Percentiles rank a stretch among this genome's conserved stretches.
Evolutionary conservation across 2,329 filamentous ascomycete genomes (phyloP).

Genomic region (Trichoderma sp.): DNA sequence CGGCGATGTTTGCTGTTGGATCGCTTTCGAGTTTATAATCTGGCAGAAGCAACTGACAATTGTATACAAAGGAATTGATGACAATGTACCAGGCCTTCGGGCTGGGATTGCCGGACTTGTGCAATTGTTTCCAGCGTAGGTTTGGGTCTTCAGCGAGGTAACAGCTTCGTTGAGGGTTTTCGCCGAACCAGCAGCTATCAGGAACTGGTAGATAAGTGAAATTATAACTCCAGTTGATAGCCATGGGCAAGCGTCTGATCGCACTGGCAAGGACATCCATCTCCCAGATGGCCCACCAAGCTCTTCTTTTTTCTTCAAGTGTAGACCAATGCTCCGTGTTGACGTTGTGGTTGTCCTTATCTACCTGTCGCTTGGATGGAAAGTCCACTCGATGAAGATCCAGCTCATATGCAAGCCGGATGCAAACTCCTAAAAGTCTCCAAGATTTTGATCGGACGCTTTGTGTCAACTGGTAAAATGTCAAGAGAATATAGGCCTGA

Average conservation of each 20-base stretch:
- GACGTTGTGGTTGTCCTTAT: neutral
- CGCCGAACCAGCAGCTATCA: too few species aligned
- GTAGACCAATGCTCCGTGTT: neutral
- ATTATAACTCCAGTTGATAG: too few species aligned
- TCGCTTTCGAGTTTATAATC: too few species aligned
- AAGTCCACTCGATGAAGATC: neutral
- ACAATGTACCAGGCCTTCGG: slow-evolving; percentile 2
- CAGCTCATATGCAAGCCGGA: neutral
- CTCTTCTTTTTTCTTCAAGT: slow-evolving; percentile 2
- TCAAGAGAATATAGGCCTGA: neutral
- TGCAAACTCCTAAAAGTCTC: neutral
- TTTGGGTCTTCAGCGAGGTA: neutral
- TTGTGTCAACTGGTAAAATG: neutral
- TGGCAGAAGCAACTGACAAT: neutral
- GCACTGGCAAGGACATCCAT: slow-evolving; percentile 1
- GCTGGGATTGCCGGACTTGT: neutral
- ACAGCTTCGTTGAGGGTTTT: too few species aligned
- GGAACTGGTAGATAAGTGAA: too few species aligned
- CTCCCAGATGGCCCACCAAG: slow-evolving; percentile 4
- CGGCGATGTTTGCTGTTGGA: too few species aligned
- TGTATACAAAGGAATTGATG: neutral
- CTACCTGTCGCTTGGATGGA: neutral
- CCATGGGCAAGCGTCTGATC: neutral
- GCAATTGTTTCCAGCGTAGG: neutral
- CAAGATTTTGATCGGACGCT: neutral